These are phyloP conservation scores for Schwanniomyces pseudopolymorphus DNA, from an alignment of 805 yeast species.

Conservation along the genomic window DNA sequence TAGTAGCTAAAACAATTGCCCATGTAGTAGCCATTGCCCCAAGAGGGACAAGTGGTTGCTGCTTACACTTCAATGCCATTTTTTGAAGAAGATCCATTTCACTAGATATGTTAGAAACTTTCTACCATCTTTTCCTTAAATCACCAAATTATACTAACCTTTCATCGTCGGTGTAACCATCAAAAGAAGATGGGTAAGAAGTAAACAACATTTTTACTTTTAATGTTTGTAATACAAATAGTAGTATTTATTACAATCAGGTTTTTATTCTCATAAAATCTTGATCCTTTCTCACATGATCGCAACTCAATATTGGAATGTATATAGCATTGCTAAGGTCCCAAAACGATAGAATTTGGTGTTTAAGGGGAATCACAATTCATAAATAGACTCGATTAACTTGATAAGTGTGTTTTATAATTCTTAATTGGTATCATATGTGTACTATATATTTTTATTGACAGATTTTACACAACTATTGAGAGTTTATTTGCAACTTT, in stretches of 20 bases:
- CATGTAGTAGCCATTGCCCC: slow-evolving; percentile 78
- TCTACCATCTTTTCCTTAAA: not conserved
- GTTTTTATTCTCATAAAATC: not conserved
- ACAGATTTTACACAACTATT: too few species aligned
- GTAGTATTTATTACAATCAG: not conserved
- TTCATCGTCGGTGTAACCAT: slow-evolving; percentile 34
- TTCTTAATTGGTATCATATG: too few species aligned
- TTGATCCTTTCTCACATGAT: not conserved
- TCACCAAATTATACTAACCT: slow-evolving; percentile 42
- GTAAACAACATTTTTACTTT: slow-evolving; percentile 11
- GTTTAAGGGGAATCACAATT: too few species aligned
- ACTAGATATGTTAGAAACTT: slow-evolving; percentile 20
- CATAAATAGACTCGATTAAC: too few species aligned
- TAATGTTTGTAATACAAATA: not conserved
- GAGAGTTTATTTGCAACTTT: too few species aligned
- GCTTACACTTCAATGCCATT: slow-evolving; percentile 62
- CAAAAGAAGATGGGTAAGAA: slow-evolving; percentile 50
- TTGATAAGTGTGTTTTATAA: too few species aligned
- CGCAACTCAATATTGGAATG: not conserved
- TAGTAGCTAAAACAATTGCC: slow-evolving; percentile 78
- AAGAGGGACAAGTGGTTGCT: slow-evolving; percentile 87
- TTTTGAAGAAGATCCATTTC: slow-evolving; percentile 52
- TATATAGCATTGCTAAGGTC: too few species aligned
- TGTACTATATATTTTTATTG: too few species aligned
- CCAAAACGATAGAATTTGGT: too few species aligned